These are phyloP conservation scores for Rhytidhysteron rufulum DNA, from an alignment of 2,329 filamentous ascomycete species.

Conservation along the genomic window DNA sequence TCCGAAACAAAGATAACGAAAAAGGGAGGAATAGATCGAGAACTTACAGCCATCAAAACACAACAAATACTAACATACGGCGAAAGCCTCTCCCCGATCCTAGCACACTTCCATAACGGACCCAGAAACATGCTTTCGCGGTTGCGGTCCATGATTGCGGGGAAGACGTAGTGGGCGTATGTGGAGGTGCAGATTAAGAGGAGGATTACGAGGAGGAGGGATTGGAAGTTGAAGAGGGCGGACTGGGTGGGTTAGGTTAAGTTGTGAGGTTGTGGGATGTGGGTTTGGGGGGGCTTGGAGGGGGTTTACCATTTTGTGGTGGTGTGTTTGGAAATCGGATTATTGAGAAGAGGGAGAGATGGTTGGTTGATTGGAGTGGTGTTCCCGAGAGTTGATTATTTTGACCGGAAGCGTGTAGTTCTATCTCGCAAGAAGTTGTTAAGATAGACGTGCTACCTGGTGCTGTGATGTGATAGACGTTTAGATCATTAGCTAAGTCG, in stretches of 20 bases:
- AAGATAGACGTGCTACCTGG: no score
- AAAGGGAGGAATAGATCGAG: no score
- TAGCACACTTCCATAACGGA: constrained; percentile 93
- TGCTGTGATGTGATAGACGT: not conserved
- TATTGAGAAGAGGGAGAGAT: no score
- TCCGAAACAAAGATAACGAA: constrained; percentile 1
- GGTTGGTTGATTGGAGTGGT: no score
- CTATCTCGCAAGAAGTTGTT: no score
- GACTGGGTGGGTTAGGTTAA: constrained; percentile 54
- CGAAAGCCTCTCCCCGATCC: constrained; percentile 87
- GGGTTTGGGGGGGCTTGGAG: not conserved
- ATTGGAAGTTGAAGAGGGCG: constrained; percentile 98
- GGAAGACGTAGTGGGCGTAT: constrained; percentile 87
- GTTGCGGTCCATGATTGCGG: constrained; percentile 85
- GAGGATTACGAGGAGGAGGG: constrained; percentile 87
- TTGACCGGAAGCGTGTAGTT: no score
- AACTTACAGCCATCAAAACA: constrained; percentile 81
- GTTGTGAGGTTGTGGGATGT: not conserved
- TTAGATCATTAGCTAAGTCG: no score
- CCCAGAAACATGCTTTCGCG: constrained; percentile 75
- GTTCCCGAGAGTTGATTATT: no score
- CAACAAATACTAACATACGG: constrained; percentile 95
- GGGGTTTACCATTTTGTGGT: not conserved
- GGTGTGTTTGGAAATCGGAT: no score
- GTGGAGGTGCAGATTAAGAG: constrained; percentile 94